Conservation (phyloP, 2,329 filamentous ascomycete species). For the Diaporthe humulicola region DNA sequence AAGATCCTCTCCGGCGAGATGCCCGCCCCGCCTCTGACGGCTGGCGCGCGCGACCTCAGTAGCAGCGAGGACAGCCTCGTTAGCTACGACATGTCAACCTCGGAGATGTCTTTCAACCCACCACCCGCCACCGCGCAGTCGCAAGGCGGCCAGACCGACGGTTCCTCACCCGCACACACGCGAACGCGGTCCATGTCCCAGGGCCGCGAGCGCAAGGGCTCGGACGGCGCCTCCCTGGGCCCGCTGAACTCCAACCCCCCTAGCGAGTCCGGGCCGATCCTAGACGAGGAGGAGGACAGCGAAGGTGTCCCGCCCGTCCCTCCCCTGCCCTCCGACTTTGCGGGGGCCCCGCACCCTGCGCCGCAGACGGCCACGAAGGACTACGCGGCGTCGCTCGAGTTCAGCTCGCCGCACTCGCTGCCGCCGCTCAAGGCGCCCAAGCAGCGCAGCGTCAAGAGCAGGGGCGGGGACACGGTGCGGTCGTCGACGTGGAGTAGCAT, state of each 20-base stretch:
- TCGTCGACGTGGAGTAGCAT: conserved; percentile 51
- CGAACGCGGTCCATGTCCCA: conserved; percentile 47
- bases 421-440: conserved; percentile 43
- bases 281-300: conserved; percentile 49
- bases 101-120: conserved; percentile 74
- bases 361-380: conserved; percentile 34
- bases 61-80: conserved; percentile 77
- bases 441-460: conserved; percentile 57
- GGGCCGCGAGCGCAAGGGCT: conserved; percentile 48
- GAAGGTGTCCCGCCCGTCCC: conserved; percentile 68
- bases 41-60: conserved; percentile 59
- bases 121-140: conserved; percentile 48
- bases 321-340: conserved; percentile 58
- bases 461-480: conserved; percentile 55
- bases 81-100: conserved; percentile 77
- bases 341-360: conserved; percentile 40
- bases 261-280: conserved; percentile 46
- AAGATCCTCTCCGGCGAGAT: conserved; percentile 69
- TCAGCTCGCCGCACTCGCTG: conserved; percentile 11
- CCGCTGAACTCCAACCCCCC: conserved; percentile 60
- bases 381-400: conserved; percentile 34
- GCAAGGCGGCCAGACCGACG: conserved; percentile 47
- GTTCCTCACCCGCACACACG: conserved; percentile 43
- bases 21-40: conserved; percentile 51
- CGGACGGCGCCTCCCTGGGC: conserved; percentile 46